phyloP scores from a whole-genome alignment of 2,329 filamentous ascomycete species.

The Chaetomium sp. region DNA sequence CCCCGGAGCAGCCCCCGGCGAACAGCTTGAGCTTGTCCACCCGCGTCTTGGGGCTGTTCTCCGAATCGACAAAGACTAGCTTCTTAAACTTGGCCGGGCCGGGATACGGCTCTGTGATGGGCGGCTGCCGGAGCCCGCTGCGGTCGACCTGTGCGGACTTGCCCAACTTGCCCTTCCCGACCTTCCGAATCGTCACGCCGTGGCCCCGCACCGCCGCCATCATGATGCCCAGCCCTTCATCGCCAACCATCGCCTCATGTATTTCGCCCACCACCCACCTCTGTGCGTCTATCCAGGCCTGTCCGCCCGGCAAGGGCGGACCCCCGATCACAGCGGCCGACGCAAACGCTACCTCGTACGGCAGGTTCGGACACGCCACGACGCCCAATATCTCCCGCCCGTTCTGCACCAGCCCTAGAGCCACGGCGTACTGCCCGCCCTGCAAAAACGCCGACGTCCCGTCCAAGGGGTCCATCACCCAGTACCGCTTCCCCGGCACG shows the following conservation, averaged over 20 bases:
- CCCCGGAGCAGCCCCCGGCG: not conserved
- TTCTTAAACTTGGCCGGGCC: not conserved
- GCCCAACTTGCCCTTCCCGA: not conserved
- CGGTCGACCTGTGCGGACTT: not conserved
- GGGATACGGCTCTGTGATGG: not conserved
- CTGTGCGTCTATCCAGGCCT: not conserved
- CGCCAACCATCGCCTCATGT: not conserved
- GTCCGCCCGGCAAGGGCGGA: no score
- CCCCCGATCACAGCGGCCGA: not conserved
- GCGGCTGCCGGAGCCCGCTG: not conserved
- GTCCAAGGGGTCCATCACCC: constrained; percentile 20
- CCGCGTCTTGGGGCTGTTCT: not conserved
- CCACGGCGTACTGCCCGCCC: constrained; percentile 18
- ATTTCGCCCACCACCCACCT: not conserved
- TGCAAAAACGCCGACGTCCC: constrained; percentile 18
- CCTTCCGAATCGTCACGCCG: not conserved
- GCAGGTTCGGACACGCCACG: not conserved
- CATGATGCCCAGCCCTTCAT: not conserved
- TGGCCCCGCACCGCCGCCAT: not conserved
- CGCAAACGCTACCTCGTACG: not conserved
- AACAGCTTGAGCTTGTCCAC: not conserved
- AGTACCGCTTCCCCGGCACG: constrained; percentile 3
- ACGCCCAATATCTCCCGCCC: not conserved
- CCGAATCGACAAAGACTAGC: not conserved
- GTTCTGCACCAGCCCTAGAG: constrained; percentile 9